phyloP scores from a whole-genome alignment of 495 filamentous ascomycete genomes.

The Penicillium ochrochloron region DNA sequence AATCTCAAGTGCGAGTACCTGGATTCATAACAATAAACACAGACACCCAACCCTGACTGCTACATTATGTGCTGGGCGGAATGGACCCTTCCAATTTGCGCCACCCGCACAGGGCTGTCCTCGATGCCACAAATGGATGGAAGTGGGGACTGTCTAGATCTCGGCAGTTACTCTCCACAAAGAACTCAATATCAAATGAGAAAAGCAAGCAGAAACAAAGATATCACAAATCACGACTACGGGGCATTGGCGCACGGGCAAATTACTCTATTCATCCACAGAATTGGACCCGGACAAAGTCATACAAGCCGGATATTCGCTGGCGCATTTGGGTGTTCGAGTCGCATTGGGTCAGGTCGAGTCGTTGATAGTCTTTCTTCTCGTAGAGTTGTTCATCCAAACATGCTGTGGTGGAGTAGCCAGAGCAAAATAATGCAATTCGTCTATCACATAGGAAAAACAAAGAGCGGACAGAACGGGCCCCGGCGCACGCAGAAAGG shows the following conservation, averaged over 20 bases:
- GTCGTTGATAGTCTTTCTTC: background rate
- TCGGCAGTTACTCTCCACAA: background rate
- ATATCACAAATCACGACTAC: background rate
- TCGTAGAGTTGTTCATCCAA: background rate
- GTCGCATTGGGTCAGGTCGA: slow-evolving; percentile 1
- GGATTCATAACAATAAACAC: no score
- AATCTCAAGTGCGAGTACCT: no score
- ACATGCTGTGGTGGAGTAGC: slow-evolving; percentile 35
- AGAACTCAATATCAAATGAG: background rate
- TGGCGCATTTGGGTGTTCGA: background rate
- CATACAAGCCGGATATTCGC: background rate
- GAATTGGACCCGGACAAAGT: background rate
- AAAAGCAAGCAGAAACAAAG: background rate
- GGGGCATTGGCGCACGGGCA: background rate
- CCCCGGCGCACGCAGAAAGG: slow-evolving; percentile 8
- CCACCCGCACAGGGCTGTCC: background rate
- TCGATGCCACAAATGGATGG: background rate
- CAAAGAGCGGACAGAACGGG: slow-evolving; percentile 7
- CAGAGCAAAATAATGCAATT: slow-evolving; percentile 37
- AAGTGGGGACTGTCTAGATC: slow-evolving; percentile 1
- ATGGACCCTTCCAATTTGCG: background rate
- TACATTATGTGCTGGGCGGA: background rate
- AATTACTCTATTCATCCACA: background rate
- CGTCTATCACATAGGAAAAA: slow-evolving; percentile 26
- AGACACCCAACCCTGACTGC: background rate